phyloP scores from a whole-genome alignment of 169 alveolate genomes.

The Cryptosporidium andersoni region DNA sequence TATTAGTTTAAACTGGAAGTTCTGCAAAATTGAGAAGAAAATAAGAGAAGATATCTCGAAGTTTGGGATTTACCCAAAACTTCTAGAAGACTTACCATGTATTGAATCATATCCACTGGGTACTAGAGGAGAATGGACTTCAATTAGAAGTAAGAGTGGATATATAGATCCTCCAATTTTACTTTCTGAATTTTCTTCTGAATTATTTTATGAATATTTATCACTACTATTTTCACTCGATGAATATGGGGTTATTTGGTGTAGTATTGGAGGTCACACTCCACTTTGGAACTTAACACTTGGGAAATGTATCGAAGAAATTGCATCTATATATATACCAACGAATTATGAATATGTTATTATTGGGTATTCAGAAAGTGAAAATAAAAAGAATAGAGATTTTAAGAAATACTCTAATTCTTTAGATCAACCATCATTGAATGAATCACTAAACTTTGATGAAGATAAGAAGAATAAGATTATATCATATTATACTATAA shows the following conservation, averaged over 20 bases:
- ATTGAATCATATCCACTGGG: conserved; percentile 29
- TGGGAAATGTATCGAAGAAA: too few species aligned
- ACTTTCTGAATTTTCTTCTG: conserved; percentile 24
- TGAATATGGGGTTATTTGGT: conserved; percentile 10
- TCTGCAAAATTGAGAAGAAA: background rate
- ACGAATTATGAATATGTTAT: too few species aligned
- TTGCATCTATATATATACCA: too few species aligned
- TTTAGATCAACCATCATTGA: too few species aligned
- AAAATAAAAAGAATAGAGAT: too few species aligned
- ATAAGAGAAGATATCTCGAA: background rate
- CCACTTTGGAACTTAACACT: conserved; percentile 36
- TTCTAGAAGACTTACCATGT: conserved; percentile 9
- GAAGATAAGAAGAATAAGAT: too few species aligned
- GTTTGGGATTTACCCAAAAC: conserved; percentile 15
- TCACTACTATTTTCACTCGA: conserved; percentile 29
- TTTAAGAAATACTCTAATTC: too few species aligned
- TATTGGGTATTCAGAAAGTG: too few species aligned
- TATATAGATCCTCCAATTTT: conserved; percentile 24
- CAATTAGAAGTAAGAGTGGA: background rate
- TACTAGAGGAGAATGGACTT: background rate
- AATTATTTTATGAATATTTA: background rate
- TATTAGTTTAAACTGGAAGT: background rate
- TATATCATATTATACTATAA: too few species aligned
- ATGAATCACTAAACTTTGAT: too few species aligned
- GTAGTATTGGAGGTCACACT: conserved; percentile 66